Conservation (phyloP, 78 protist species). For the Polysphondylium violaceum region DNA sequence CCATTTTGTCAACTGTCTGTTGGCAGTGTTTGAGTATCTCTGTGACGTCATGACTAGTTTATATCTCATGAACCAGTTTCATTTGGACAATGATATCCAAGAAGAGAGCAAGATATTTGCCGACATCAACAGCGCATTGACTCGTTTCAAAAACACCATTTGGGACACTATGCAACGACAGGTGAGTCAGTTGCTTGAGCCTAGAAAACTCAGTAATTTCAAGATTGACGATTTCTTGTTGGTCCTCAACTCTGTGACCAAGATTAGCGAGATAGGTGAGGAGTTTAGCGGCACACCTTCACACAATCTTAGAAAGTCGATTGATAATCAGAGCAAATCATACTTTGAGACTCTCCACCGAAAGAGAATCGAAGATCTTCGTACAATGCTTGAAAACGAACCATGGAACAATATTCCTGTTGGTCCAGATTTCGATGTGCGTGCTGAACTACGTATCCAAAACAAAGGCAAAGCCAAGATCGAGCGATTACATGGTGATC, state of each 20-base stretch:
- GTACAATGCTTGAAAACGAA: slow-evolving; percentile 75
- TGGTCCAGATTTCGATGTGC: slow-evolving; percentile 13
- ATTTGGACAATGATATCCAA: slow-evolving; percentile 40
- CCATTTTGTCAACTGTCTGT: slow-evolving; percentile 68
- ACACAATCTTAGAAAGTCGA: slow-evolving; percentile 53
- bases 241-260: slow-evolving; percentile 62
- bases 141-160: slow-evolving; percentile 63
- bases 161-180: slow-evolving; percentile 80
- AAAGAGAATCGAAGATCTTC: slow-evolving; percentile 59
- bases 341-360: slow-evolving; percentile 72
- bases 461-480: slow-evolving; percentile 5
- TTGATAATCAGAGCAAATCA: slow-evolving; percentile 41
- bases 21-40: slow-evolving; percentile 64
- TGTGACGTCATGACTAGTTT: slow-evolving; percentile 75
- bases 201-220: slow-evolving; percentile 50
- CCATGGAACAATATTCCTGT: slow-evolving; percentile 71
- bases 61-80: slow-evolving; percentile 73
- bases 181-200: slow-evolving; percentile 20
- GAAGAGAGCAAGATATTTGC: slow-evolving; percentile 64
- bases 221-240: slow-evolving; percentile 73
- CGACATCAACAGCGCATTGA: slow-evolving; percentile 55
- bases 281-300: slow-evolving; percentile 74
- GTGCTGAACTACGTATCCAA: slow-evolving; percentile 19
- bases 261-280: slow-evolving; percentile 70
- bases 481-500: slow-evolving; percentile 63